A percentile compares a stretch with the other conserved stretches of the same genome.
phyloP scores from a whole-genome alignment of 345 rosid genomes.

The Pistacia vera region DNA sequence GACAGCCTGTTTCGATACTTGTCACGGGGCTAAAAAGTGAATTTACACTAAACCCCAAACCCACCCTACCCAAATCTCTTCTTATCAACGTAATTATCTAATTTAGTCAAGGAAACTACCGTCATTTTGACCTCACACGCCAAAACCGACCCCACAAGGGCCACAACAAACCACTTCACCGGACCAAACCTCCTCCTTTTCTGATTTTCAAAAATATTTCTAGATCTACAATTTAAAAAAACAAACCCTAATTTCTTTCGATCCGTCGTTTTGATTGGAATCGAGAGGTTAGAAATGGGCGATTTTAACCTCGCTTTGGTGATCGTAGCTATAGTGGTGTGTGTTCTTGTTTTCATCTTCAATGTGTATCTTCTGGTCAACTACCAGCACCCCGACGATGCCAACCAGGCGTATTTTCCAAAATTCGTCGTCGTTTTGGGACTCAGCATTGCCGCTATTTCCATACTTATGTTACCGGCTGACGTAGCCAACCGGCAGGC shows the following conservation, averaged over 20 bases:
- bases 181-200: constrained; percentile 28
- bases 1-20: constrained; percentile 23
- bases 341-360: constrained; percentile 83
- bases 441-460: constrained; percentile 79
- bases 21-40: background rate
- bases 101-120: background rate
- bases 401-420: constrained; percentile 98
- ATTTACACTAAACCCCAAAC: constrained; percentile 25
- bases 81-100: background rate
- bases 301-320: constrained; percentile 99
- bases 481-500: constrained; percentile 99
- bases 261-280: constrained; percentile 30
- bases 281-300: constrained; percentile 63
- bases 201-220: constrained; percentile 19
- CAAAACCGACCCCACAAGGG: background rate
- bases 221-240: constrained; percentile 31
- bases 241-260: constrained; percentile 34
- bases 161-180: constrained; percentile 20
- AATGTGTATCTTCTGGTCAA: constrained; percentile 96
- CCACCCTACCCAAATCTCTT: background rate
- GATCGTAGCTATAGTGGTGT: constrained; percentile 89
- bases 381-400: constrained; percentile 98
- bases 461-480: constrained; percentile 97
- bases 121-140: constrained; percentile 3
- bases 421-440: constrained; percentile 96